Evolutionary conservation across 176 grass and related monocot species (phyloP).

Genomic region (Rhynchospora breviuscula): DNA sequence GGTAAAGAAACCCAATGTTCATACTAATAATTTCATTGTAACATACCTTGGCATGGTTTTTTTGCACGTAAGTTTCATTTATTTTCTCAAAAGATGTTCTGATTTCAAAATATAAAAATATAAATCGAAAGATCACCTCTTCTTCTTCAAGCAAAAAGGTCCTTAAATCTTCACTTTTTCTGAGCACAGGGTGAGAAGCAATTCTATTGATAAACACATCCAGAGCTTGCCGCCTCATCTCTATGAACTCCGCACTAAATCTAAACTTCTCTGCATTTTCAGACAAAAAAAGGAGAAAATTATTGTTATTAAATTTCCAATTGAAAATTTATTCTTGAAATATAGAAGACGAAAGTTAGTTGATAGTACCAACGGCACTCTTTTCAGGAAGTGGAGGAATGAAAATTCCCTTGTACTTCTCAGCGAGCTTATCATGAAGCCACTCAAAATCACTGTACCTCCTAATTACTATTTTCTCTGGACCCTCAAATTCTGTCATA

Average conservation of each 20-base stretch:
- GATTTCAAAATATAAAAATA: constrained; percentile 1
- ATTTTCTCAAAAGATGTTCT: not conserved
- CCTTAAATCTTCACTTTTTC: constrained; percentile 83
- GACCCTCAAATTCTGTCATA: constrained; percentile 77
- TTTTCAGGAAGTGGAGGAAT: constrained; percentile 96
- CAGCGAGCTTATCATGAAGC: constrained; percentile 84
- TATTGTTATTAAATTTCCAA: not conserved
- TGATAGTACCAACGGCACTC: constrained; percentile 81
- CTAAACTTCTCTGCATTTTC: constrained; percentile 73
- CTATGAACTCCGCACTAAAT: constrained; percentile 97
- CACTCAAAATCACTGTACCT: constrained; percentile 98
- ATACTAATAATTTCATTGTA: not conserved
- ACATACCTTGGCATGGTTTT: not conserved
- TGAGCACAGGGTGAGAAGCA: constrained; percentile 86
- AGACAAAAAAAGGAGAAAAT: not conserved
- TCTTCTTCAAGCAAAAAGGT: constrained; percentile 93
- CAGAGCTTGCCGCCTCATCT: constrained; percentile 79
- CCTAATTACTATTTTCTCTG: constrained; percentile 97
- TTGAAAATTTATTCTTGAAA: constrained; percentile 16
- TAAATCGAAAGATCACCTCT: constrained; percentile 56
- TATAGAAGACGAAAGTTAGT: not conserved
- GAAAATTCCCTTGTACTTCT: constrained; percentile 95
- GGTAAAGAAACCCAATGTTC: not conserved
- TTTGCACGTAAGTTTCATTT: not conserved
- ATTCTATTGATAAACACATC: constrained; percentile 91